These are phyloP conservation scores for Paspalum notatum DNA, from an alignment of 176 grass and related monocot species.

Conservation along the genomic window DNA sequence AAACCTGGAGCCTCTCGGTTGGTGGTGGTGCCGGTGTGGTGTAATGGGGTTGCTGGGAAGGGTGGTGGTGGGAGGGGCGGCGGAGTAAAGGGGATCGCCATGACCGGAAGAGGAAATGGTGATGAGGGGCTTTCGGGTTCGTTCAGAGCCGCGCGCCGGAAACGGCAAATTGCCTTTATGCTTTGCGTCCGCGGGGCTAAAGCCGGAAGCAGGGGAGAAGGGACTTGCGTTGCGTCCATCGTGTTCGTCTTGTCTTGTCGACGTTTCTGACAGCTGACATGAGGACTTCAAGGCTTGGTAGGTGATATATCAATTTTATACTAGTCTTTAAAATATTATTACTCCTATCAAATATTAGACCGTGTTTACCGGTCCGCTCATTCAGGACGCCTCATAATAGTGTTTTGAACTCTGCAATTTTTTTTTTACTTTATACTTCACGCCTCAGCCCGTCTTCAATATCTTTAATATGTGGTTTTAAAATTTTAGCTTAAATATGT, in stretches of 20 bases:
- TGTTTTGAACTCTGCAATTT: no score
- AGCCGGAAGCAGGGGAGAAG: slow-evolving; percentile 6
- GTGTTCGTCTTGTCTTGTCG: neutral
- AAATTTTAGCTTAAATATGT: no score
- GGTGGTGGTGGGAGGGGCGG: slow-evolving; percentile 29
- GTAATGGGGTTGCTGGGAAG: slow-evolving; percentile 22
- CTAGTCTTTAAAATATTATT: no score
- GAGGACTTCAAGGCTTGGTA: neutral
- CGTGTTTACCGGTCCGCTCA: no score
- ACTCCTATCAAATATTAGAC: no score
- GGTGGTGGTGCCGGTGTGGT: slow-evolving; percentile 27
- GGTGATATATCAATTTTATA: no score
- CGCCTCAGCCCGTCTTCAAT: no score
- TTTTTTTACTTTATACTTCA: no score
- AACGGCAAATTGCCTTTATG: slow-evolving; percentile 59
- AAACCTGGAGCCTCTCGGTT: slow-evolving; percentile 22
- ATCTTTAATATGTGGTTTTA: no score
- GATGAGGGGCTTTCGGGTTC: slow-evolving; percentile 65
- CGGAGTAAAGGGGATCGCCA: slow-evolving; percentile 55
- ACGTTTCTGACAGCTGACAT: neutral
- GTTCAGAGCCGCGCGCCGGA: slow-evolving; percentile 55
- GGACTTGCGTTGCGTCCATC: neutral
- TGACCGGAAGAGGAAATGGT: slow-evolving; percentile 66
- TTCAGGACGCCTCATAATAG: no score
- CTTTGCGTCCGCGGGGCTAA: slow-evolving; percentile 31